Evolutionary conservation across 1,284 basidiomycete species (phyloP), one percentile per base, ranked within the genome.

Genomic region (Naganishia liquefaciens): DNA sequence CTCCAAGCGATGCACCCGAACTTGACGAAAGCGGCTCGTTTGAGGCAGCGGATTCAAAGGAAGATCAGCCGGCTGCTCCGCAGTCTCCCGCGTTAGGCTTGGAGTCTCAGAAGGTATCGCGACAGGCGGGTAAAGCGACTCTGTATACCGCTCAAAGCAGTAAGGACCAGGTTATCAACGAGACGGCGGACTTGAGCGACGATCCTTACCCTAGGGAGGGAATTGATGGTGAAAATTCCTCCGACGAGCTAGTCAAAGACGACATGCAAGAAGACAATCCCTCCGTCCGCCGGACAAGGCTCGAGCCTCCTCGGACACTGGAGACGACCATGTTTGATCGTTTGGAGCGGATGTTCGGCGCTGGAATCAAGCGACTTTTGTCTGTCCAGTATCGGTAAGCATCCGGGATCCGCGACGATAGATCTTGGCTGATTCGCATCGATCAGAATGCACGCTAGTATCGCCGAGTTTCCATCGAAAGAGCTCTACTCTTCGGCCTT

Each of bases 311-410:
- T 1, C 82, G 83, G 17, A 86, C 91, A 0, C 80, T 99, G 21
- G 90, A 94, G 74, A 88, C 85, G 0, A 98, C 95, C 0, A 81
- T 98, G 28, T 99, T 99, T 73, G 91, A 94, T 68, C 85, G 95
- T 6, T 80, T 97, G 3, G 90, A 98, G 75, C 83, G 82, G 54
- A 88, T 95, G 82, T 94, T 93, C 70, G 93, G 94, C 0, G 77
- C 84, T 0, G 81, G 83, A 1, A 88, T 95, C 76, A 96, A 96
- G 74, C 84, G 88, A 9, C 88, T 98, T 83, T 84, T 99, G 23
- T 85, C 87, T 39, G 82, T 91, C 2, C 91, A 94, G 78, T 92
- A 94, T 75, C 85, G 91, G 89, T 90, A 54, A 30, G 83, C 51
- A 33, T 30, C 4, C 13, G 6, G 21, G 28, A 7, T 7, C 33